phyloP scores from a whole-genome alignment of 1,139 yeast species.

The Suhomyces yuchorum region DNA sequence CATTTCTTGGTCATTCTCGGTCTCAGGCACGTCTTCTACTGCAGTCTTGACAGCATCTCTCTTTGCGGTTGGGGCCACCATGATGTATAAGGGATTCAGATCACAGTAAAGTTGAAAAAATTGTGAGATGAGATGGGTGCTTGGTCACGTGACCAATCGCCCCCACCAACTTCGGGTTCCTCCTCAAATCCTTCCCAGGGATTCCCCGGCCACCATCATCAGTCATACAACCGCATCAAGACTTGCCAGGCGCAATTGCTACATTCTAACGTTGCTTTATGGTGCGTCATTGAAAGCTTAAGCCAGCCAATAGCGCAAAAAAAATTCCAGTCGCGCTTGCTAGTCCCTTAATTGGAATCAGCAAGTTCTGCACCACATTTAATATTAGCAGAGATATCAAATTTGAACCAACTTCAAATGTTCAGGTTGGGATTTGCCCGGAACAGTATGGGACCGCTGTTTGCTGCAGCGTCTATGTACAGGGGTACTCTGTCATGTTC shows the following conservation, averaged over 20 bases:
- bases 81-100: slow-evolving; percentile 19
- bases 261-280: neutral
- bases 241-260: too few relatives aligned
- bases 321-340: slow-evolving; percentile 2
- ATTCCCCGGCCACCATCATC: too few relatives aligned
- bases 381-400: neutral
- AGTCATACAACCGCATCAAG: too few relatives aligned
- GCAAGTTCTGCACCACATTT: neutral
- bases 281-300: neutral
- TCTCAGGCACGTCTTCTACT: slow-evolving; percentile 13
- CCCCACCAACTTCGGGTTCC: too few relatives aligned
- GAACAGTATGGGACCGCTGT: neutral
- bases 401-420: neutral
- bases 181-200: too few relatives aligned
- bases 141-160: slow-evolving; percentile 11
- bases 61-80: slow-evolving; percentile 80
- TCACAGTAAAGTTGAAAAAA: slow-evolving; percentile 6
- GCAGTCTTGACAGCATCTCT: slow-evolving; percentile 22
- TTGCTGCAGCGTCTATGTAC: neutral
- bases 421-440: neutral
- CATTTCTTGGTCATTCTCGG: slow-evolving; percentile 43
- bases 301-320: slow-evolving; percentile 8
- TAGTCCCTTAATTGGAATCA: neutral
- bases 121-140: slow-evolving; percentile 10
- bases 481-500: neutral